A percentile compares a stretch with the other conserved stretches of the same genome.
These are phyloP conservation scores for Dictyostelium firmibasis DNA, from an alignment of 78 protist species.

Conservation along the genomic window DNA sequence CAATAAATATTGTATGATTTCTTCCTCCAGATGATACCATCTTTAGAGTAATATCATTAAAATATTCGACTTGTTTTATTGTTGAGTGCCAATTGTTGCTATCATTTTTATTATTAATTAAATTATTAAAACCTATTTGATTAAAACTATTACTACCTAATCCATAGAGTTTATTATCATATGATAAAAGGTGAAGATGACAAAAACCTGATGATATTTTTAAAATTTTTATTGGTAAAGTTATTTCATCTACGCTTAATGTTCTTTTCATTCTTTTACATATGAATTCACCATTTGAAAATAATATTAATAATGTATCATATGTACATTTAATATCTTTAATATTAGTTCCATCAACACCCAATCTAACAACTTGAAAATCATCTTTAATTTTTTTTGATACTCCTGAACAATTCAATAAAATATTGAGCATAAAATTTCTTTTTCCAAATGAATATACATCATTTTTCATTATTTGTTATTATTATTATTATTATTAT, in stretches of 20 bases:
- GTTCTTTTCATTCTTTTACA: neutral
- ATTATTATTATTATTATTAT: too few relatives aligned
- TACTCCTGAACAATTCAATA: neutral
- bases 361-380: neutral
- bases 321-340: neutral
- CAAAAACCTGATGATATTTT: conserved; percentile 19
- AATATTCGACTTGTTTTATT: neutral
- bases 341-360: neutral
- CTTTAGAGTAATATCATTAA: neutral
- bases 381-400: neutral
- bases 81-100: neutral
- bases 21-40: conserved; percentile 13
- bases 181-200: neutral
- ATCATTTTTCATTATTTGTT: neutral
- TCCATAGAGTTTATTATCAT: neutral
- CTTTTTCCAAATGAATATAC: neutral
- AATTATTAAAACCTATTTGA: conserved; percentile 19
- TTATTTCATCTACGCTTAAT: neutral
- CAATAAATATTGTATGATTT: neutral
- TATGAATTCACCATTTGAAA: neutral
- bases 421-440: neutral
- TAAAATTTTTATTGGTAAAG: neutral
- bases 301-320: neutral
- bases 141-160: conserved; percentile 9
- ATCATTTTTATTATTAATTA: neutral